These are phyloP conservation scores for Whalleya microplaca DNA, from an alignment of 2,329 filamentous ascomycete species.

Conservation along the genomic window DNA sequence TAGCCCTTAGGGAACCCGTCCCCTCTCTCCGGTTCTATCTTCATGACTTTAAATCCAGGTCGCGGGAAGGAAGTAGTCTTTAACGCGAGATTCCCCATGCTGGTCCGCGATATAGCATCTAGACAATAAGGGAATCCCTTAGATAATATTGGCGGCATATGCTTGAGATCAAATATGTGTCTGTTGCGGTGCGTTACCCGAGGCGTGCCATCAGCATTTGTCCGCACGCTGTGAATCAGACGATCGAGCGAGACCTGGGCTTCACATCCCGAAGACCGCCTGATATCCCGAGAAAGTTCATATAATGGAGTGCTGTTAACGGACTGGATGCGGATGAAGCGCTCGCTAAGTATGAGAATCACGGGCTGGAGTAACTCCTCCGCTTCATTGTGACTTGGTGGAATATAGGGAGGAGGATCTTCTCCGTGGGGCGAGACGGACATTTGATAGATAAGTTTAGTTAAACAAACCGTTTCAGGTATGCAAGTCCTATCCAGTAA, in stretches of 20 bases:
- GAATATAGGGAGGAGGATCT: slow-evolving; percentile 20
- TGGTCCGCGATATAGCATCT: slow-evolving; percentile 19
- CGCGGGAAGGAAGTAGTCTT: slow-evolving; percentile 19
- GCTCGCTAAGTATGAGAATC: slow-evolving; percentile 30
- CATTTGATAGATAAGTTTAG: not conserved
- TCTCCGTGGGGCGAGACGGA: not conserved
- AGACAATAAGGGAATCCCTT: slow-evolving; percentile 28
- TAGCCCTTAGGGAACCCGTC: slow-evolving; percentile 29
- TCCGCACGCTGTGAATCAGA: slow-evolving; percentile 20
- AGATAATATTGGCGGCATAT: slow-evolving; percentile 26
- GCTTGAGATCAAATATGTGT: slow-evolving; percentile 30
- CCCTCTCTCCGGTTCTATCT: slow-evolving; percentile 13
- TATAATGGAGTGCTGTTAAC: slow-evolving; percentile 26
- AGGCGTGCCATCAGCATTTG: slow-evolving; percentile 16
- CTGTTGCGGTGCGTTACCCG: slow-evolving; percentile 19
- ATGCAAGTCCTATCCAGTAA: no score
- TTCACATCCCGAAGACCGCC: slow-evolving; percentile 20
- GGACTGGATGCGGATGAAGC: slow-evolving; percentile 31
- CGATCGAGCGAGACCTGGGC: slow-evolving; percentile 29
- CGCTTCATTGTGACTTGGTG: slow-evolving; percentile 9
- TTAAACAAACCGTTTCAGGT: no score
- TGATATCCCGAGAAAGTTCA: slow-evolving; percentile 31
- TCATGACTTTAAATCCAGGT: slow-evolving; percentile 22
- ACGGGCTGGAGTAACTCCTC: slow-evolving; percentile 28
- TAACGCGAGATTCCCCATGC: slow-evolving; percentile 23